Percentiles rank a stretch among this genome's conserved stretches.
These are phyloP conservation scores for Clonostachys byssicola DNA, from an alignment of 2,329 filamentous ascomycete species.

Conservation along the genomic window DNA sequence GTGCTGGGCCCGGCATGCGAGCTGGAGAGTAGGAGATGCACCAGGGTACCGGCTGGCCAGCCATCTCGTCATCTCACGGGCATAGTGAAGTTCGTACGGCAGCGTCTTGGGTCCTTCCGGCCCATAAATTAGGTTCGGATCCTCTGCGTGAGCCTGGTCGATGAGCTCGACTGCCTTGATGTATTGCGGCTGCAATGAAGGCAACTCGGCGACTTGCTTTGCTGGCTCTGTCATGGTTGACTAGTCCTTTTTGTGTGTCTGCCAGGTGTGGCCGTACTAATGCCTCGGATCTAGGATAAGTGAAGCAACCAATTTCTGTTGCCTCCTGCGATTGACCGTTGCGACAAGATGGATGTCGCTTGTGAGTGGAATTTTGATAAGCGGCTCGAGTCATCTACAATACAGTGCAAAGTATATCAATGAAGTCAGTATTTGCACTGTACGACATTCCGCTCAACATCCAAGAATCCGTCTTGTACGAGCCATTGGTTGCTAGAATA, in stretches of 20 bases:
- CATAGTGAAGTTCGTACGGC: slow-evolving; percentile 81
- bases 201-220: slow-evolving; percentile 7
- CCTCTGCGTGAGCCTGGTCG: slow-evolving; percentile 54
- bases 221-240: neutral
- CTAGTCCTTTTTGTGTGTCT: neutral
- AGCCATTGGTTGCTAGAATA: too few species aligned
- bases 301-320: too few species aligned
- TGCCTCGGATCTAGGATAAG: too few species aligned
- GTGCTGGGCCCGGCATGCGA: slow-evolving; percentile 82
- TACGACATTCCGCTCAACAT: too few species aligned
- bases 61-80: slow-evolving; percentile 73
- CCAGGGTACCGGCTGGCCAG: slow-evolving; percentile 55
- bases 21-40: slow-evolving; percentile 62
- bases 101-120: slow-evolving; percentile 34
- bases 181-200: slow-evolving; percentile 32
- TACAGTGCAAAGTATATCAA: too few species aligned
- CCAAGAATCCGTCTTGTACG: too few species aligned
- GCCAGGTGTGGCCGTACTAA: too few species aligned
- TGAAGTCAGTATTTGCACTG: too few species aligned
- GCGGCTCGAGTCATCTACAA: too few species aligned
- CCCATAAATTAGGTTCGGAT: slow-evolving; percentile 30
- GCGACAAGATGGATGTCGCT: too few species aligned
- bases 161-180: slow-evolving; percentile 60
- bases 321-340: too few species aligned
- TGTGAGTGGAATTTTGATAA: too few species aligned